Evolutionary conservation across 2,329 filamentous ascomycete genomes (phyloP), one percentile per base, ranked within the genome.

Genomic region (Myotisia sp.): DNA sequence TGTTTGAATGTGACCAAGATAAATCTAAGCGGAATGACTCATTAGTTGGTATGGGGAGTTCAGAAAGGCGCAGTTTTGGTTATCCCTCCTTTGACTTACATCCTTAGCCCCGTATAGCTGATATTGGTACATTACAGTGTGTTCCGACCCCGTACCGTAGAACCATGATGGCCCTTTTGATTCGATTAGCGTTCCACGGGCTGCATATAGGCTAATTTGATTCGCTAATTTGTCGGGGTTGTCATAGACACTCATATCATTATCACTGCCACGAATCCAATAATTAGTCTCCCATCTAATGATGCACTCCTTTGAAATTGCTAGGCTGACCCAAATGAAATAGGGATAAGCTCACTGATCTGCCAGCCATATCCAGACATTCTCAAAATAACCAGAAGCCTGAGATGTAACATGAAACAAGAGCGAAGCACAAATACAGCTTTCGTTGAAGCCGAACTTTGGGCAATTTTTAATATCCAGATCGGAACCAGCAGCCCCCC

Each of bases 61-160:
- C 5, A 31, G n/a, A 4, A 31, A 31, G n/a, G 17, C 12, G n/a
- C 10, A 16, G n/a, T 31, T 17, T 13, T n/a, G 20, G 10, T 16
- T 3, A 14, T n/a, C n/a, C 27, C 32, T 29, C 50, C n/a, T n/a
- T n/a, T n/a, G n/a, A n/a, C n/a, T n/a, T n/a, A n/a, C 28, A 32
- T 80, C 67, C 29, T 64, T 61, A 3, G 76, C 74, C 32, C 64
- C 60, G 44, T 62, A 56, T 33, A 81, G 59, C 45, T 80, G 71
- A 29, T 81, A 82, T 51, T 81, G 74, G 63, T 81, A 84, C n/a
- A 79, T 55, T 2, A 68, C 63, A 31, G 67, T 67, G 53, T 82
- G 78, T 56, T 83, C 78, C 0, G 70, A 69, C 0, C 71, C 64
- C 1, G 74, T 76, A 6, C 74, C 77, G 31, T 69, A 72, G 14